phyloP scores from a whole-genome alignment of 352 stramenopile genomes.

The Globisporangium rhizosaccharum region DNA sequence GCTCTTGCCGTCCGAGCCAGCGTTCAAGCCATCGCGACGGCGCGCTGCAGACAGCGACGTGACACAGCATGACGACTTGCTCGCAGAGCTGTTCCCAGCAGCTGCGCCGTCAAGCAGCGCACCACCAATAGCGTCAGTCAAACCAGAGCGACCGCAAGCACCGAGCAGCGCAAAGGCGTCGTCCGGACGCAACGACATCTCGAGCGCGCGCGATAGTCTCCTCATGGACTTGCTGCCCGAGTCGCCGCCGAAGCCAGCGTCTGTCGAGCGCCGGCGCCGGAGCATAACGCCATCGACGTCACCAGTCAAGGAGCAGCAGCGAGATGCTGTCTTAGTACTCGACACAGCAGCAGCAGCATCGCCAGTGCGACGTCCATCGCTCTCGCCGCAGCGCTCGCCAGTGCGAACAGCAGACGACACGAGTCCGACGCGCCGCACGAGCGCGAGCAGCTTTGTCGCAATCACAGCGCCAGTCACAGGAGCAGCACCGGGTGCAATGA shows the following conservation, averaged over 20 bases:
- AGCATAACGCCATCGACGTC: conserved; percentile 10
- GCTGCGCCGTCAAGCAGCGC: background rate
- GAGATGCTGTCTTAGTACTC: background rate
- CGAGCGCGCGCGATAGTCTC: conserved; percentile 44
- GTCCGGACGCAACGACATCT: conserved; percentile 1
- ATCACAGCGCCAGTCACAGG: background rate
- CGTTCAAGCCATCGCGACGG: background rate
- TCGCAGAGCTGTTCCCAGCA: conserved; percentile 22
- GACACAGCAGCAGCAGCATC: conserved; percentile 4
- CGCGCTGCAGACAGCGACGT: background rate
- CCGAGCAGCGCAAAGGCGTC: background rate
- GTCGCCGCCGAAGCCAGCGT: conserved; percentile 25
- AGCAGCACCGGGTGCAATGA: background rate
- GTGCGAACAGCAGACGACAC: background rate
- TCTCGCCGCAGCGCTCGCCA: conserved; percentile 9
- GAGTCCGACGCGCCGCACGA: conserved; percentile 6
- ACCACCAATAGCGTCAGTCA: too few relatives aligned
- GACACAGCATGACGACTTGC: conserved; percentile 9
- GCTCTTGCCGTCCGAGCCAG: conserved; percentile 6
- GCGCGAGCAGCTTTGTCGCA: conserved; percentile 5
- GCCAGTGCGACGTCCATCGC: background rate
- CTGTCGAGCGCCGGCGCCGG: conserved; percentile 9
- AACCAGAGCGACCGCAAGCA: background rate
- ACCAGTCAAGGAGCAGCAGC: conserved; percentile 22
- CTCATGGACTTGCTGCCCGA: conserved; percentile 46